Percentiles rank a stretch among this genome's conserved stretches.
phyloP scores from a whole-genome alignment of 192 early-diverging fungal species.

The Hyaloraphidium curvatum region DNA sequence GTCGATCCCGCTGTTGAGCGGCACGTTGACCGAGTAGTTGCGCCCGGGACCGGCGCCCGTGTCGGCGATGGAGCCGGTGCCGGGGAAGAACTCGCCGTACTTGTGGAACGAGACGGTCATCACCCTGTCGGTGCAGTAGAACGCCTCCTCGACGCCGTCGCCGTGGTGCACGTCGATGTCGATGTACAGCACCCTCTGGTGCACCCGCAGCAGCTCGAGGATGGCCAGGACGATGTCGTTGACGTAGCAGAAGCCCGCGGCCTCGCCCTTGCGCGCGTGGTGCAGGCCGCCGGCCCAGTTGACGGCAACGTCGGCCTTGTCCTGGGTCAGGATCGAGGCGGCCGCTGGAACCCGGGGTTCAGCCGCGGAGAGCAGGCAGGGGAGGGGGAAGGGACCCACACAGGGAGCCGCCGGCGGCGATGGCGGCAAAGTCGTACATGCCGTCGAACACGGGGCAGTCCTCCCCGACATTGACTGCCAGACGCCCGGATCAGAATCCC shows the following conservation, averaged over 20 bases:
- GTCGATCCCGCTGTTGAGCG: slow-evolving; percentile 80
- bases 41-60: slow-evolving; percentile 78
- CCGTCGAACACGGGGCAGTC: slow-evolving; percentile 98
- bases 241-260: slow-evolving; percentile 94
- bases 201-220: slow-evolving; percentile 61
- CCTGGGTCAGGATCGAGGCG: slow-evolving; percentile 57
- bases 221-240: slow-evolving; percentile 95
- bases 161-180: slow-evolving; percentile 98
- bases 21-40: slow-evolving; percentile 89
- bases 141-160: slow-evolving; percentile 95
- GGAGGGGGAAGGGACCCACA: slow-evolving; percentile 7
- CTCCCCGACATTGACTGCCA: slow-evolving; percentile 73
- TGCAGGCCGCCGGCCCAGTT: slow-evolving; percentile 98
- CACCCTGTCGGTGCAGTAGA: slow-evolving; percentile 73
- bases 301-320: slow-evolving; percentile 75
- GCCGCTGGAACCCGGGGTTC: slow-evolving; percentile 36
- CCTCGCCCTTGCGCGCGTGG: slow-evolving; percentile 71
- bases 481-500: slow-evolving; percentile 28
- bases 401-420: slow-evolving; percentile 85
- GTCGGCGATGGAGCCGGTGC: slow-evolving; percentile 88
- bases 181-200: slow-evolving; percentile 77
- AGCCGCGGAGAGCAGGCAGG: neutral
- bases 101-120: slow-evolving; percentile 97
- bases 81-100: slow-evolving; percentile 90
- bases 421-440: slow-evolving; percentile 82